Evolutionary conservation across 768 basidiomycete species (phyloP).

Genomic region (Tricholomella constricta): DNA sequence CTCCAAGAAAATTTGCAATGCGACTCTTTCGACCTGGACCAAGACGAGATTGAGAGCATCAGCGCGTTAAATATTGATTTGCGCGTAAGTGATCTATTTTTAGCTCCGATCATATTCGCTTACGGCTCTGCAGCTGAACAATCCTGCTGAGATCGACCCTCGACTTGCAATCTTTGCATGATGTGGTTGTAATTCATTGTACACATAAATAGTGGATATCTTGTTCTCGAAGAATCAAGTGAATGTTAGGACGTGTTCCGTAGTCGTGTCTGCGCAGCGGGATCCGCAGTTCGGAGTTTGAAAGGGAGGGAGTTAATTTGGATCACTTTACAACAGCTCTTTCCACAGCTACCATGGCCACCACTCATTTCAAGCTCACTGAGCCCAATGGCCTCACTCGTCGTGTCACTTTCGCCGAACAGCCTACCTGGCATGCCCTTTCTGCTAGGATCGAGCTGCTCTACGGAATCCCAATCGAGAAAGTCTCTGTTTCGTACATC

Average conservation of each 20-base stretch:
- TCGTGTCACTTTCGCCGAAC: conserved; percentile 50
- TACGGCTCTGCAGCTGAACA: conserved; percentile 52
- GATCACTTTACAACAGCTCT: neutral
- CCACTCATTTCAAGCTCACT: conserved; percentile 66
- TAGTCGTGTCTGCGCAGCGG: conserved; percentile 12
- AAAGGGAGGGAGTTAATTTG: conserved; percentile 7
- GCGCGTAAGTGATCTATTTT: conserved; percentile 47
- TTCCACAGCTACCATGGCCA: conserved; percentile 38
- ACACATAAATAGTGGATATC: neutral
- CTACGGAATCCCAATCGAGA: conserved; percentile 56
- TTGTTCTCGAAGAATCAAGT: conserved; percentile 1
- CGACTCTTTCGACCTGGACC: conserved; percentile 48
- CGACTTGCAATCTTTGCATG: conserved; percentile 72
- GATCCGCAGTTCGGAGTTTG: conserved; percentile 25
- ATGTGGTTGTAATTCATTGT: conserved; percentile 12
- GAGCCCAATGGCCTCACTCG: conserved; percentile 60
- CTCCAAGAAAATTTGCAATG: conserved; percentile 51
- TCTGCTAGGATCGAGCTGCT: conserved; percentile 48
- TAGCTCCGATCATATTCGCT: conserved; percentile 6
- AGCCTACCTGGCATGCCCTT: conserved; percentile 37
- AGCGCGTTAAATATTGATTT: conserved; percentile 60
- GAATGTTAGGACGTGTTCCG: neutral
- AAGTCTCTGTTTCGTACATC: conserved; percentile 69
- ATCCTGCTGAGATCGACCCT: conserved; percentile 68
- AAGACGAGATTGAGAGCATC: conserved; percentile 60